Conservation (phyloP, 495 filamentous ascomycete species). For the Penicilliopsis zonata region DNA sequence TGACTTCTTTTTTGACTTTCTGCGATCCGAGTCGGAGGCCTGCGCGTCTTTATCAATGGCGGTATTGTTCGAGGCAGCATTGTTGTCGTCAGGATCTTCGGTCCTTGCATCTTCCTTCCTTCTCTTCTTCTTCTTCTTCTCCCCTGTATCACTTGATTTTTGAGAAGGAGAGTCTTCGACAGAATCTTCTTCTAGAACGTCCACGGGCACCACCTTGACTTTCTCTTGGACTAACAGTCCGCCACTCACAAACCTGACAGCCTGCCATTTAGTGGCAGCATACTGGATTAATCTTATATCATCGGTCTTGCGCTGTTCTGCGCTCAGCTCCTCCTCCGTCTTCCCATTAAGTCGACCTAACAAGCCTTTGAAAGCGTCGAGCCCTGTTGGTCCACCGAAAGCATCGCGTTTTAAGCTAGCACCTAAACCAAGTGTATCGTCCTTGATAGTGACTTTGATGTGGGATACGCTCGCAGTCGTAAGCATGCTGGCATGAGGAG, state of each 20-base stretch:
- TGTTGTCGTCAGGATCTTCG: conserved; percentile 2
- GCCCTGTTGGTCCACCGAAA: conserved; percentile 58
- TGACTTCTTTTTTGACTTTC: conserved; percentile 33
- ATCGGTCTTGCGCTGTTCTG: conserved; percentile 49
- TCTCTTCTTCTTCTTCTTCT: conserved; percentile 8
- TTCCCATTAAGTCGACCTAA: conserved; percentile 87
- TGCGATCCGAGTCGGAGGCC: conserved; percentile 12
- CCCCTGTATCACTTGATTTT: too few species aligned
- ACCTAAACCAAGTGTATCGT: conserved; percentile 81
- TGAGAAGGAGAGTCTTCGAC: too few species aligned
- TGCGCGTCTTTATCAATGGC: conserved; percentile 11
- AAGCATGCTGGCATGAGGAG: conserved; percentile 59
- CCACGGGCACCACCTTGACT: conserved; percentile 19
- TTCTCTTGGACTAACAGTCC: conserved; percentile 66
- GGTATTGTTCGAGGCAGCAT: conserved; percentile 8
- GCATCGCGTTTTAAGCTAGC: conserved; percentile 52
- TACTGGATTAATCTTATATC: conserved; percentile 55
- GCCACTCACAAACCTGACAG: conserved; percentile 69
- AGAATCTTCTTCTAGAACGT: conserved; percentile 8
- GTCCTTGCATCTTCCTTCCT: conserved; percentile 8
- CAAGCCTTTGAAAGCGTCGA: conserved; percentile 72
- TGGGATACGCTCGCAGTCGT: conserved; percentile 66
- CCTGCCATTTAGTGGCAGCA: conserved; percentile 55
- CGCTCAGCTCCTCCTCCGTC: conserved; percentile 50
- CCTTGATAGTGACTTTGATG: conserved; percentile 70